phyloP scores from a whole-genome alignment of 352 stramenopile genomes.

The Phytophthora syringae region DNA sequence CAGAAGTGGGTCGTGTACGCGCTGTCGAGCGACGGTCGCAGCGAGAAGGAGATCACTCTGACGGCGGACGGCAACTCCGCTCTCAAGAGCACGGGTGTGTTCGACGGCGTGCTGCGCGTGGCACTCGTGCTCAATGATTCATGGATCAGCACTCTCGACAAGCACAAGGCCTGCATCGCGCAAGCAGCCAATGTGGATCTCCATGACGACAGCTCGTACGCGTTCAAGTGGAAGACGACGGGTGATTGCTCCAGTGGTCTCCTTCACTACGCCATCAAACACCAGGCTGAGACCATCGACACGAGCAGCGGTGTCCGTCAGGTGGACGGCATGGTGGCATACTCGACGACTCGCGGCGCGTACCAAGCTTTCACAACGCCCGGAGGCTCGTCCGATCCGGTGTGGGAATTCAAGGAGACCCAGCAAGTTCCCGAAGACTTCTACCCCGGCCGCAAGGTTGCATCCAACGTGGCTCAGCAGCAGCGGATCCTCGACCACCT shows the following conservation, averaged over 20 bases:
- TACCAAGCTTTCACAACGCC: constrained; percentile 43
- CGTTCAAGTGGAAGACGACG: constrained; percentile 50
- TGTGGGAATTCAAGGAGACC: constrained; percentile 45
- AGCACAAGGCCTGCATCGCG: constrained; percentile 55
- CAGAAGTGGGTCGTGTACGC: too few species aligned
- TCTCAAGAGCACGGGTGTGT: too few species aligned
- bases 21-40: too few species aligned
- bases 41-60: too few species aligned
- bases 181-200: constrained; percentile 42
- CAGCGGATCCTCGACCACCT: constrained; percentile 34
- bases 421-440: constrained; percentile 35
- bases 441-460: constrained; percentile 33
- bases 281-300: constrained; percentile 57
- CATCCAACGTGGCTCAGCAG: constrained; percentile 8
- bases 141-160: constrained; percentile 46
- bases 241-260: constrained; percentile 43
- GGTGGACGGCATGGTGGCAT: constrained; percentile 13
- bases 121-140: constrained; percentile 48
- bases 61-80: too few species aligned
- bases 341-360: constrained; percentile 51
- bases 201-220: constrained; percentile 38
- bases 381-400: constrained; percentile 23
- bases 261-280: constrained; percentile 52
- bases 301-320: constrained; percentile 33
- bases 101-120: too few species aligned